Conservation (phyloP, 1,284 basidiomycete genomes). For the Cutaneotrichosporon cavernicola region DNA sequence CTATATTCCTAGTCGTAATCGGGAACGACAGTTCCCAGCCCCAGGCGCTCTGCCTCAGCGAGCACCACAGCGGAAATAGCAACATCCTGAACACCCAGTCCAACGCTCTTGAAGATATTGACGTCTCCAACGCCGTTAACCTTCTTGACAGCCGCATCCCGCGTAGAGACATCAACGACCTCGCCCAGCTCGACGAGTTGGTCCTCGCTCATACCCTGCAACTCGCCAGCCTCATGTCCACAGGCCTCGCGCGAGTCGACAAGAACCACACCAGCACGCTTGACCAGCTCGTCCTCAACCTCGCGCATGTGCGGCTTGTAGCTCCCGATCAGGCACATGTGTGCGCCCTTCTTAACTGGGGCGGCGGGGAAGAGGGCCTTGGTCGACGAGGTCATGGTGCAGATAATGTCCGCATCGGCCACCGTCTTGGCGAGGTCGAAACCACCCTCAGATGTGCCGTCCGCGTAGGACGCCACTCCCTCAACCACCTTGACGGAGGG, state of each 20-base stretch:
- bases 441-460: slow-evolving; percentile 5
- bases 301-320: slow-evolving; percentile 79
- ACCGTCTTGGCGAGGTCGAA: slow-evolving; percentile 34
- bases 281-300: slow-evolving; percentile 62
- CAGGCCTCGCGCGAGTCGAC: slow-evolving; percentile 74
- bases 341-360: slow-evolving; percentile 59
- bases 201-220: slow-evolving; percentile 51
- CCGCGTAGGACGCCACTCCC: slow-evolving; percentile 30
- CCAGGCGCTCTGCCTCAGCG: slow-evolving; percentile 38
- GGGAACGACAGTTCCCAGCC: slow-evolving; percentile 38
- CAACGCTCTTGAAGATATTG: slow-evolving; percentile 52
- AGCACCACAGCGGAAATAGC: slow-evolving; percentile 49
- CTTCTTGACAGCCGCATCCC: not conserved
- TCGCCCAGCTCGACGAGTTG: slow-evolving; percentile 21
- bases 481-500: slow-evolving; percentile 46
- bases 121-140: slow-evolving; percentile 33
- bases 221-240: slow-evolving; percentile 70
- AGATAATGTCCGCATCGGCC: slow-evolving; percentile 45
- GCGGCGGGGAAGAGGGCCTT: slow-evolving; percentile 64
- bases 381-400: slow-evolving; percentile 72
- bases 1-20: slow-evolving; percentile 36
- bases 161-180: slow-evolving; percentile 11
- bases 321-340: slow-evolving; percentile 69
- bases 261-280: slow-evolving; percentile 58
- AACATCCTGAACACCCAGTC: slow-evolving; percentile 54